These are phyloP conservation scores for Pisolithus albus DNA, from an alignment of 768 basidiomycete species.

Conservation along the genomic window DNA sequence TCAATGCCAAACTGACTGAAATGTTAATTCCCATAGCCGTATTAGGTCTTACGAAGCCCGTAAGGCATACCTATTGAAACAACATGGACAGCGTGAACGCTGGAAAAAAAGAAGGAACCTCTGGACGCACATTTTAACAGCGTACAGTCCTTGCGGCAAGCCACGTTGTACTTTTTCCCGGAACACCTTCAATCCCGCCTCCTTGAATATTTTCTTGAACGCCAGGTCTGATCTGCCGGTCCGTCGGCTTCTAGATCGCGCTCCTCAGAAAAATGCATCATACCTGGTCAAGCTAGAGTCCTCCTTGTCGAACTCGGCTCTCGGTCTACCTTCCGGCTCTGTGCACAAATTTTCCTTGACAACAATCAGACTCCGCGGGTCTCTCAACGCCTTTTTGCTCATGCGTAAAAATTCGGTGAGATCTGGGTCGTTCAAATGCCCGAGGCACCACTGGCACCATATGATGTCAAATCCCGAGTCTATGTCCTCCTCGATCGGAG, in stretches of 20 bases:
- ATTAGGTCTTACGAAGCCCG: no score
- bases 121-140: conserved; percentile 72
- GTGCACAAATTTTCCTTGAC: conserved; percentile 89
- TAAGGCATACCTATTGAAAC: no score
- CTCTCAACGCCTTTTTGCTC: conserved; percentile 41
- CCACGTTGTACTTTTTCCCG: conserved; percentile 77
- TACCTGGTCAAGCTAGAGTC: conserved; percentile 91
- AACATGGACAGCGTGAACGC: not conserved
- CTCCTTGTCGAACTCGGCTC: conserved; percentile 66
- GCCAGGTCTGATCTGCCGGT: conserved; percentile 66
- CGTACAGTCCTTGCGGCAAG: conserved; percentile 72
- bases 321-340: conserved; percentile 46
- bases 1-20: no score
- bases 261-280: not conserved
- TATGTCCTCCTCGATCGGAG: conserved; percentile 48
- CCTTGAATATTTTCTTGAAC: conserved; percentile 70
- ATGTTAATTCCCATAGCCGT: no score
- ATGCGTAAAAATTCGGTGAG: conserved; percentile 70
- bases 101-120: not conserved
- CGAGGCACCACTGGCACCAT: conserved; percentile 98
- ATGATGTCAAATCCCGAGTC: conserved; percentile 75
- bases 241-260: conserved; percentile 3
- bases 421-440: conserved; percentile 73
- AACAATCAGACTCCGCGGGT: conserved; percentile 55
- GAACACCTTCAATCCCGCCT: conserved; percentile 67